These are phyloP conservation scores for Crithidia thermophila DNA, from an alignment of 208 protist genomes.

Conservation along the genomic window DNA sequence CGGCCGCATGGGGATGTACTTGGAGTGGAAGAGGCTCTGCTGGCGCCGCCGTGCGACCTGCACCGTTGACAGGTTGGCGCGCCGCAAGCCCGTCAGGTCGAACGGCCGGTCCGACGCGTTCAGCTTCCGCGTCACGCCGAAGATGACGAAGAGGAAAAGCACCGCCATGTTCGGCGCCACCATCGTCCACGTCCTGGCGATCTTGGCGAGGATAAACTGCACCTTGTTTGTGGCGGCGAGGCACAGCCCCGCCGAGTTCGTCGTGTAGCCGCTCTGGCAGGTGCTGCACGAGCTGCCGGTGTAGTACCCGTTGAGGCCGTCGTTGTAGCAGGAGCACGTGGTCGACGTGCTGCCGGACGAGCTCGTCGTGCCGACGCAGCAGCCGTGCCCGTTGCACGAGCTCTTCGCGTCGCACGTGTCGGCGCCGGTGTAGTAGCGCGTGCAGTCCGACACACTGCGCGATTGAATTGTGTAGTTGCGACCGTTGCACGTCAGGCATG, in stretches of 20 bases:
- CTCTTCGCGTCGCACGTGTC: constrained; percentile 22
- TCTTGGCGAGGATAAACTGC: constrained; percentile 60
- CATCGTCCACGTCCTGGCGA: constrained; percentile 84
- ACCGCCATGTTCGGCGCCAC: constrained; percentile 78
- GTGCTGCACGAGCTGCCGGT: constrained; percentile 31
- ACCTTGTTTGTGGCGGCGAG: constrained; percentile 27
- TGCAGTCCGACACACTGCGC: constrained; percentile 15
- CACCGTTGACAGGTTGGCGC: constrained; percentile 68
- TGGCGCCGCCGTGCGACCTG: constrained; percentile 70
- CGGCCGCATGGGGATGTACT: constrained; percentile 71
- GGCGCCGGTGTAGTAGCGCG: constrained; percentile 22
- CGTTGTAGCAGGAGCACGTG: constrained; percentile 48
- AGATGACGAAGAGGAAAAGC: constrained; percentile 70
- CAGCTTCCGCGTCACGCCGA: constrained; percentile 54
- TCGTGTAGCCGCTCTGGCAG: constrained; percentile 42
- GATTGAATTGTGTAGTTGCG: constrained; percentile 46
- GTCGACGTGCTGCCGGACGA: not conserved
- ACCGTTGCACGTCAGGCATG: constrained; percentile 65
- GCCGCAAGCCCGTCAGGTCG: constrained; percentile 64
- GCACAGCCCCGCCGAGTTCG: constrained; percentile 24
- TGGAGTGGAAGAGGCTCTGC: constrained; percentile 72
- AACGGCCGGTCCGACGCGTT: constrained; percentile 72
- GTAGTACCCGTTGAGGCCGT: constrained; percentile 53
- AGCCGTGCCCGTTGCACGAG: constrained; percentile 60
- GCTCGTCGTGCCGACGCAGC: constrained; percentile 36